Base-by-base conservation (phyloP, 2,329 filamentous ascomycete genomes). In the Ophiocordyceps robertsii region DNA sequence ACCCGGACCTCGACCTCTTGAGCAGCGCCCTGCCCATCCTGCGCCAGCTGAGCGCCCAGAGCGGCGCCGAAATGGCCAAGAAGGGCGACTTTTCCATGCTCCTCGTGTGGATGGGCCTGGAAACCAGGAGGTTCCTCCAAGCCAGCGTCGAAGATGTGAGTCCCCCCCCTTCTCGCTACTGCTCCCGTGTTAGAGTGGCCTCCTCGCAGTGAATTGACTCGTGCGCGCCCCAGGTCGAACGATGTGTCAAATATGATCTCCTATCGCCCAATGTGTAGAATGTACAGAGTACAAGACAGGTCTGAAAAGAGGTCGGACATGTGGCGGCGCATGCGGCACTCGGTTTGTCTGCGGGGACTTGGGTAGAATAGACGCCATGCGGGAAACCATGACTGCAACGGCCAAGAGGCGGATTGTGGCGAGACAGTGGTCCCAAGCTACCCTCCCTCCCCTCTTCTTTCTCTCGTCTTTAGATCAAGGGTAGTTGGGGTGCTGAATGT, bases 221-320 rank as follows among this genome's bases (percentile, higher is more conserved):
- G 6, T 5, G 10, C 21, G 24, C 24, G 9, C 24, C 24, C 31
- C 44, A 84, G 80, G 84, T 90, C 30, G 88, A 95, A 62, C 73
- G 77, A 55, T 94, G 86, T 59, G 89, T 95, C 54, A 92, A 89
- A 59, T 94, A 90, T 52, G 88, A 95, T 62, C 73, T 86, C 49
- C 67, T 95, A 46, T 86, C 86, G 39, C 88, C 88, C 3, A 95
- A 94, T 66, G 79, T 94, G 49, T 95, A 66, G 56, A 27, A 65
- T 4, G 27, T 29, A 29, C 3, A 29, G 24, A n/a, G n/a, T n/a
- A n/a, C n/a, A n/a, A n/a, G 10, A 27, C 24, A 9, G 24, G 24
- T 27, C 24, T 27, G 24, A 6, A 27, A 27, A 27, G 24, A 6
- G 2, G 6, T 27, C 24, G 24, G 24, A 27, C 24, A 6, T 27